A percentile compares a stretch with the other conserved stretches of the same genome.
Conservation (phyloP, 768 basidiomycete genomes). For the Boletellus ananas region DNA sequence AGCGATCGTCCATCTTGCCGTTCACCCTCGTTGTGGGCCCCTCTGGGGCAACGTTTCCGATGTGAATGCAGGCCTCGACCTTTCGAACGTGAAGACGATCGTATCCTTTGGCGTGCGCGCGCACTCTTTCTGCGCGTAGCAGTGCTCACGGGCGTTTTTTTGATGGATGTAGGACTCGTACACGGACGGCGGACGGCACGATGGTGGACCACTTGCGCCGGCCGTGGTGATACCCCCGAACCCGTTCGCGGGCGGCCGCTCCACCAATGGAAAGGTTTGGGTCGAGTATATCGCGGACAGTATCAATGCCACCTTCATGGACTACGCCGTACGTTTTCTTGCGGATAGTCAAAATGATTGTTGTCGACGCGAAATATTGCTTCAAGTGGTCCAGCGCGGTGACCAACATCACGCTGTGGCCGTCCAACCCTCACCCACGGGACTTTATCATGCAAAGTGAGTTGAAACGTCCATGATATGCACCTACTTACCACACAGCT, state of each 20-base stretch:
- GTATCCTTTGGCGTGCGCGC: slow-evolving; percentile 48
- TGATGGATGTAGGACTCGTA: slow-evolving; percentile 40
- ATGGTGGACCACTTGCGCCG: slow-evolving; percentile 41
- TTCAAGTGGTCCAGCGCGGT: slow-evolving; percentile 39
- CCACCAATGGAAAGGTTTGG: slow-evolving; percentile 51
- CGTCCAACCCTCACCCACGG: slow-evolving; percentile 42
- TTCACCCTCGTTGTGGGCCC: slow-evolving; percentile 42
- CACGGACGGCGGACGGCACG: slow-evolving; percentile 46
- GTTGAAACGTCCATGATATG: neutral
- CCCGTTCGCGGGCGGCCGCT: slow-evolving; percentile 47
- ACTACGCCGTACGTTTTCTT: slow-evolving; percentile 43
- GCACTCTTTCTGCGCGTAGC: neutral
- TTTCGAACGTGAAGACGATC: slow-evolving; percentile 39
- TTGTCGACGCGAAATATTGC: neutral
- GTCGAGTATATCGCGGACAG: slow-evolving; percentile 42
- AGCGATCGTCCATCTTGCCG: slow-evolving; percentile 39
- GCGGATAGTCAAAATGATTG: neutral
- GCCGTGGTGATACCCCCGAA: slow-evolving; percentile 41
- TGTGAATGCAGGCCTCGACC: slow-evolving; percentile 45
- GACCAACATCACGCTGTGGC: slow-evolving; percentile 48
- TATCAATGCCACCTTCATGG: slow-evolving; percentile 40
- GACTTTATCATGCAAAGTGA: slow-evolving; percentile 50
- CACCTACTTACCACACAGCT: neutral
- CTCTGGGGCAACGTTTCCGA: slow-evolving; percentile 40
- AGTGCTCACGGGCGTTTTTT: neutral